These are phyloP conservation scores for Claviceps pazoutovae DNA, from an alignment of 2,329 filamentous ascomycete genomes.

Conservation along the genomic window DNA sequence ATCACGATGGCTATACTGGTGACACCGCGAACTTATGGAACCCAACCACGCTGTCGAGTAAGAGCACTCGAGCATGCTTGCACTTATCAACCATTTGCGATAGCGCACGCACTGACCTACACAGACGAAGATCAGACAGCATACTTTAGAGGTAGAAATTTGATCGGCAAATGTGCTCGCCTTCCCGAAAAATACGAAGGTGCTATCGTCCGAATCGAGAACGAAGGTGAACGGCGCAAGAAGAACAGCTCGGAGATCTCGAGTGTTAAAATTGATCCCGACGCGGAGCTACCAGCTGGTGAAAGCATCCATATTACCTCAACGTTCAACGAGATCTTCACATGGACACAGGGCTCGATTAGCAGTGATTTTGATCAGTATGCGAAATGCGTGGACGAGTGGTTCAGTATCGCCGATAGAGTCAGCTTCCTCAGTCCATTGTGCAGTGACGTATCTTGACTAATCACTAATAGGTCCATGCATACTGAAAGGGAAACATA, in stretches of 20 bases:
- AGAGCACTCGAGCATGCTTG: slow-evolving; percentile 10
- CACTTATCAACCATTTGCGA: not conserved
- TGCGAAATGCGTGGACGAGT: slow-evolving; percentile 63
- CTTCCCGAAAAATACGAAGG: slow-evolving; percentile 62
- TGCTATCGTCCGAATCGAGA: slow-evolving; percentile 34
- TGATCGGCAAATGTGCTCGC: slow-evolving; percentile 51
- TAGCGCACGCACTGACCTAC: not conserved
- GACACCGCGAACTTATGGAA: slow-evolving; percentile 56
- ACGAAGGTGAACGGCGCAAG: slow-evolving; percentile 20
- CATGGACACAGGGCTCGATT: slow-evolving; percentile 76
- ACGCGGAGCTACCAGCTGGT: slow-evolving; percentile 13
- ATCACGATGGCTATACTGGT: slow-evolving; percentile 61
- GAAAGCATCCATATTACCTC: slow-evolving; percentile 34
- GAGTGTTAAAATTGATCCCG: slow-evolving; percentile 14
- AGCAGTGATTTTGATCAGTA: slow-evolving; percentile 53
- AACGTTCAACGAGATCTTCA: slow-evolving; percentile 57
- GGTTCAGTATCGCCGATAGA: slow-evolving; percentile 58
- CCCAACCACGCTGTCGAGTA: slow-evolving; percentile 35
- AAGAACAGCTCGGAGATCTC: slow-evolving; percentile 14
- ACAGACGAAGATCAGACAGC: slow-evolving; percentile 39
- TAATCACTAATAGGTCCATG: not conserved
- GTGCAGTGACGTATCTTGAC: not conserved
- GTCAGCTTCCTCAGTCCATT: slow-evolving; percentile 25
- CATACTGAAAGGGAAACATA: not conserved
- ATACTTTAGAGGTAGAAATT: slow-evolving; percentile 69